These are phyloP conservation scores for Zanthoxylum bungeanum DNA, from an alignment of 345 rosid species.

Conservation along the genomic window DNA sequence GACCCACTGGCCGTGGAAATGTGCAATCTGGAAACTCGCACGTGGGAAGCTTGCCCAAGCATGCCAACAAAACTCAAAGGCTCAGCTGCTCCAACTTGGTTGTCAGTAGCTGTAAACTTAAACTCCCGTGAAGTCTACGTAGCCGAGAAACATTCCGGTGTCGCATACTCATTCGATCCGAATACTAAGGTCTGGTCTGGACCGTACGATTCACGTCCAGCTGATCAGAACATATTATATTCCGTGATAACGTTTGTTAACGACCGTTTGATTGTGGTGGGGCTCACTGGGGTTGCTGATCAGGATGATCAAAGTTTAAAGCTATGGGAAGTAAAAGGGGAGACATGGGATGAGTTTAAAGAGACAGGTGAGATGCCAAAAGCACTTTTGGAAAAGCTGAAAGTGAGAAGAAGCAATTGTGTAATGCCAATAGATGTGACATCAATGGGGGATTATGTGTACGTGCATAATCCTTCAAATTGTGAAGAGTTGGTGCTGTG, in stretches of 20 bases:
- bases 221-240: conserved; percentile 15
- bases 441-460: conserved; percentile 35
- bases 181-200: conserved; percentile 50
- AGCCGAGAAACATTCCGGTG: conserved; percentile 51
- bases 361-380: conserved; percentile 56
- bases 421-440: conserved; percentile 33
- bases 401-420: not conserved
- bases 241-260: conserved; percentile 33
- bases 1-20: conserved; percentile 68
- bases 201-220: conserved; percentile 39
- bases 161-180: conserved; percentile 45
- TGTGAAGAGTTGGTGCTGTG: conserved; percentile 37
- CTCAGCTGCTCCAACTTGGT: conserved; percentile 60
- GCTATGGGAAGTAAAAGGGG: conserved; percentile 44
- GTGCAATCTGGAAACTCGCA: conserved; percentile 33
- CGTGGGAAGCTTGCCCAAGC: conserved; percentile 52
- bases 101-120: conserved; percentile 44
- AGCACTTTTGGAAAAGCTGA: conserved; percentile 38
- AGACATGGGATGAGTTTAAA: conserved; percentile 16
- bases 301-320: conserved; percentile 37
- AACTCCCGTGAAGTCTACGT: conserved; percentile 36
- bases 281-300: conserved; percentile 34
- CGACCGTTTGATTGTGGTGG: conserved; percentile 43
- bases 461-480: conserved; percentile 22
- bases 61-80: conserved; percentile 53